These are phyloP conservation scores for Hericium erinaceus DNA, from an alignment of 768 basidiomycete genomes.

Conservation along the genomic window DNA sequence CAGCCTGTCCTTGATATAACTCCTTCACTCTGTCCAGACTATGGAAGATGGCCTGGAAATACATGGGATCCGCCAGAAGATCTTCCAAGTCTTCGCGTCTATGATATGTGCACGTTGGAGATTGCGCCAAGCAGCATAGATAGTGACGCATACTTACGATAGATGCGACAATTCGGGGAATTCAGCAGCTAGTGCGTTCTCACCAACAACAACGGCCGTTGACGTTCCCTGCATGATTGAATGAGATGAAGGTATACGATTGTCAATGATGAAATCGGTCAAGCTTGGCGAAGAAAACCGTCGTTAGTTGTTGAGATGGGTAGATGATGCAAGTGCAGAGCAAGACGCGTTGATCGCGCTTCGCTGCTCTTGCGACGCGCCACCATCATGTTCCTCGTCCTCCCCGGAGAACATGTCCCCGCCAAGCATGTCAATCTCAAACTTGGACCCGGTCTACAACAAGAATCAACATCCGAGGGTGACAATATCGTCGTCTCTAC, in stretches of 20 bases:
- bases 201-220: constrained; percentile 13
- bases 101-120: constrained; percentile 1
- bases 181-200: constrained; percentile 31
- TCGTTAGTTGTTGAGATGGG: too few relatives aligned
- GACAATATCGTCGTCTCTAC: constrained; percentile 41
- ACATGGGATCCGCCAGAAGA: constrained; percentile 66
- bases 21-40: constrained; percentile 64
- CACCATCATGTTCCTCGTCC: constrained; percentile 56
- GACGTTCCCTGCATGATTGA: background rate
- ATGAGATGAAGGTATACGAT: background rate
- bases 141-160: constrained; percentile 38
- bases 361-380: background rate
- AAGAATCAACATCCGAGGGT: constrained; percentile 28
- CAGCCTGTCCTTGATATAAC: constrained; percentile 66
- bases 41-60: constrained; percentile 85
- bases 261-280: too few relatives aligned
- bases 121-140: background rate
- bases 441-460: constrained; percentile 76
- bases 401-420: constrained; percentile 75
- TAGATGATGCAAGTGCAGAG: background rate
- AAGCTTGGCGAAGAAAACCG: too few relatives aligned
- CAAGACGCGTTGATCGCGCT: background rate
- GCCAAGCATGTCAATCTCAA: constrained; percentile 74
- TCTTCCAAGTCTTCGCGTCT: constrained; percentile 91
- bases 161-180: constrained; percentile 68